phyloP scores from a whole-genome alignment of 208 protist genomes.

The Phytomonas francai region DNA sequence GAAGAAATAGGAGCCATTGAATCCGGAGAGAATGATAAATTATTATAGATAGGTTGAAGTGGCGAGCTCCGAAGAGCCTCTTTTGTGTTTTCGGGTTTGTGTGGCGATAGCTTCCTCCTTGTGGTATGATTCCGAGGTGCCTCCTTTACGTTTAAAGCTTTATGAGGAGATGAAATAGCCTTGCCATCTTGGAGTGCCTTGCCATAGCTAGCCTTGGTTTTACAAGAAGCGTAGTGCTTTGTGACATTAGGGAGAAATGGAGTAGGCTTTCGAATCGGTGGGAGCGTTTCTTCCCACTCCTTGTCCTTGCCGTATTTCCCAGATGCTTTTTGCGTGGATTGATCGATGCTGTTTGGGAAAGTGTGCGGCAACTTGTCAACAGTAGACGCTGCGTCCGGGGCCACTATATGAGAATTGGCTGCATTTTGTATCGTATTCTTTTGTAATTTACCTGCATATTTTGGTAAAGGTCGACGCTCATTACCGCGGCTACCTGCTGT shows the following conservation, averaged over 20 bases:
- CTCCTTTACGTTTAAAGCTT: not conserved
- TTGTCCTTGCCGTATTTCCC: not conserved
- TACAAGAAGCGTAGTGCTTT: not conserved
- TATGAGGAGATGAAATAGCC: not conserved
- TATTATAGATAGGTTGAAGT: not conserved
- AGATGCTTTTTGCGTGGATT: not conserved
- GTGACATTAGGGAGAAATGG: not conserved
- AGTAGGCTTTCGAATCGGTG: not conserved
- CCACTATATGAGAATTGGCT: not conserved
- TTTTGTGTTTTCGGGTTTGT: not conserved
- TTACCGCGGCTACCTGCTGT: not conserved
- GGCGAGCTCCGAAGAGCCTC: not conserved
- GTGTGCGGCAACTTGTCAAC: not conserved
- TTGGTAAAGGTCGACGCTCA: constrained; percentile 1
- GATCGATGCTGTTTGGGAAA: not conserved
- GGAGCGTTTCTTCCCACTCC: not conserved
- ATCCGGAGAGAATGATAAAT: not conserved
- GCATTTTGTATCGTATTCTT: not conserved
- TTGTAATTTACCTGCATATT: not conserved
- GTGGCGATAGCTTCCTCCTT: not conserved
- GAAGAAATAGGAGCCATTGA: not conserved
- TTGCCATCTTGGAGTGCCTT: not conserved
- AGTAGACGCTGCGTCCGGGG: not conserved
- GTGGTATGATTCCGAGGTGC: not conserved
- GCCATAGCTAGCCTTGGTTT: not conserved